Conservation (phyloP, 2,329 filamentous ascomycete genomes). For the Nothomitra cinnamomea region DNA sequence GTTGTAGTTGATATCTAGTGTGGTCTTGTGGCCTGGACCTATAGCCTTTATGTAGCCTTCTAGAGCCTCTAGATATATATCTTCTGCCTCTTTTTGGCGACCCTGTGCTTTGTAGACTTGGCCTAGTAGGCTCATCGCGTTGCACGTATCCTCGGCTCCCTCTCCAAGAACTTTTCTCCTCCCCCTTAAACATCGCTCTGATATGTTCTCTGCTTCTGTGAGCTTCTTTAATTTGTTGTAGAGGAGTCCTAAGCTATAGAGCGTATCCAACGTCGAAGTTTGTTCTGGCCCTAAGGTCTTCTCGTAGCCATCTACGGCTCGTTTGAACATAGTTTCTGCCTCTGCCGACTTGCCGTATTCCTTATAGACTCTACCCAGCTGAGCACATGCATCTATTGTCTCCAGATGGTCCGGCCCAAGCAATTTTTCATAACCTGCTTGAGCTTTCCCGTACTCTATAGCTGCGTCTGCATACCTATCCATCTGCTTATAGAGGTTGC, state of each 20-base stretch:
- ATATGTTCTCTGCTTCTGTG: background rate
- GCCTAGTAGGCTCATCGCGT: constrained; percentile 15
- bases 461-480: background rate
- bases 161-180: background rate
- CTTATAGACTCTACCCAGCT: constrained; percentile 14
- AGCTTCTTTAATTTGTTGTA: background rate
- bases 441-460: background rate
- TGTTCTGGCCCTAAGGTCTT: background rate
- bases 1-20: background rate
- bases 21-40: background rate
- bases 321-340: background rate
- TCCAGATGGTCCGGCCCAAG: background rate
- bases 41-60: background rate
- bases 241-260: background rate
- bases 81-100: constrained; percentile 13
- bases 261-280: background rate
- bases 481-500: background rate
- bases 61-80: constrained; percentile 14
- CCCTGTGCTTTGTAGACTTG: constrained; percentile 13
- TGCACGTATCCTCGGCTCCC: constrained; percentile 9
- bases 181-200: background rate
- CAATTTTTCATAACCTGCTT: background rate
- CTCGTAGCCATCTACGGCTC: background rate
- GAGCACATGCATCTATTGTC: constrained; percentile 1
- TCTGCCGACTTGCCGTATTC: constrained; percentile 1